Conservation (phyloP, 2,329 filamentous ascomycete species). For the Fusarium xylarioides region DNA sequence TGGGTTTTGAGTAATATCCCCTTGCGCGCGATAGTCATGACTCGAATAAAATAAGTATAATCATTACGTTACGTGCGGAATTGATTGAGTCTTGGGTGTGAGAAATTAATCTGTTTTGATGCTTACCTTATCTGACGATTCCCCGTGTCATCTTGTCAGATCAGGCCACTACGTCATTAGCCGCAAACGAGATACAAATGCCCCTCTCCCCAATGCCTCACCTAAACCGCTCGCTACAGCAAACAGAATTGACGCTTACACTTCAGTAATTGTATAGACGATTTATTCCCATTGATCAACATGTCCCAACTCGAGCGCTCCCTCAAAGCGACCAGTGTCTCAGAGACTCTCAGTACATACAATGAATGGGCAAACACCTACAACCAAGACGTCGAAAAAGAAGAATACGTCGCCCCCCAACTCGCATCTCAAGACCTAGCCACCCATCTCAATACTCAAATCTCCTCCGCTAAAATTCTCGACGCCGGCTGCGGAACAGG, state of each 20-base stretch:
- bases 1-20: not conserved
- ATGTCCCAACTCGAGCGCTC: constrained; percentile 23
- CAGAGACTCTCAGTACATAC: constrained; percentile 29
- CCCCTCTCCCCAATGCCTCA: not conserved
- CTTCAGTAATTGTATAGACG: fast-evolving
- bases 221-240: fast-evolving
- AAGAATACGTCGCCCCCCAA: constrained; percentile 53
- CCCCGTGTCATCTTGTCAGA: not conserved
- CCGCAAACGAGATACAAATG: fast-evolving
- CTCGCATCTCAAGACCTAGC: constrained; percentile 44
- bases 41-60: not conserved
- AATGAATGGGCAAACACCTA: constrained; percentile 43
- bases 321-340: constrained; percentile 4
- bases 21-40: not conserved
- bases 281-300: fast-evolving
- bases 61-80: fast-evolving
- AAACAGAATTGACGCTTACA: fast-evolving
- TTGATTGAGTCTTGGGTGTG: not conserved
- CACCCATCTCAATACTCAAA: constrained; percentile 20
- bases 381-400: constrained; percentile 40
- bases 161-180: not conserved
- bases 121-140: not conserved
- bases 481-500: constrained; percentile 64
- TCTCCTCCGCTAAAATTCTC: constrained; percentile 44
- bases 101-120: not conserved